A percentile compares a stretch with the other conserved stretches of the same genome.
Evolutionary conservation across 768 basidiomycete species (phyloP).

Genomic region (Tephrocybe sp.): DNA sequence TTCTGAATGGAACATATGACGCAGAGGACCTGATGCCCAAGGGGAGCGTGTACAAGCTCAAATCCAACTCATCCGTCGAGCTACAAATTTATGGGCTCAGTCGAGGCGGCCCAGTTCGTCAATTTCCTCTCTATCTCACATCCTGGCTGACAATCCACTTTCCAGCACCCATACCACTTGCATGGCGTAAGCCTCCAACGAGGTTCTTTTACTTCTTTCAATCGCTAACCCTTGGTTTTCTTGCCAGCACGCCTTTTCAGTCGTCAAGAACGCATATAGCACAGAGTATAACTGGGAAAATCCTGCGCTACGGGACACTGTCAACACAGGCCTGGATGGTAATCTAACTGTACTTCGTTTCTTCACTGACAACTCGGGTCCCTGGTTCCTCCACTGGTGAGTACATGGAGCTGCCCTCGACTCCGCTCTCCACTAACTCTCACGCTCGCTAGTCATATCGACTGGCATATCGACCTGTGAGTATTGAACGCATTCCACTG

Average conservation of each 20-base stretch:
- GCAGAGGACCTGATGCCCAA: not conserved
- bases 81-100: conserved; percentile 24
- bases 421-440: no score
- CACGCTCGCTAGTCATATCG: conserved; percentile 7
- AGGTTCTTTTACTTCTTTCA: not conserved
- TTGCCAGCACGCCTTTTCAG: conserved; percentile 35
- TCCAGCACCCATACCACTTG: conserved; percentile 32
- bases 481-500: not conserved
- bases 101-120: conserved; percentile 11
- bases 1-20: not conserved
- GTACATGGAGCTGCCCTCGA: no score
- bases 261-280: conserved; percentile 32
- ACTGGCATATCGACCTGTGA: conserved; percentile 14
- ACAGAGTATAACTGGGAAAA: conserved; percentile 24
- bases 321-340: conserved; percentile 26
- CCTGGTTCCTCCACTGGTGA: conserved; percentile 34
- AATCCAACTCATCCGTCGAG: conserved; percentile 4
- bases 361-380: conserved; percentile 64
- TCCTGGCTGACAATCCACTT: not conserved
- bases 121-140: not conserved
- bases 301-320: conserved; percentile 32
- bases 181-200: conserved; percentile 25
- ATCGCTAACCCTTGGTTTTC: not conserved
- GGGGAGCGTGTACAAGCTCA: conserved; percentile 3
- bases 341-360: conserved; percentile 54